Percentiles rank a stretch among this genome's conserved stretches.
Conservation (phyloP, 768 basidiomycete genomes). For the Coprinopsis sp. region DNA sequence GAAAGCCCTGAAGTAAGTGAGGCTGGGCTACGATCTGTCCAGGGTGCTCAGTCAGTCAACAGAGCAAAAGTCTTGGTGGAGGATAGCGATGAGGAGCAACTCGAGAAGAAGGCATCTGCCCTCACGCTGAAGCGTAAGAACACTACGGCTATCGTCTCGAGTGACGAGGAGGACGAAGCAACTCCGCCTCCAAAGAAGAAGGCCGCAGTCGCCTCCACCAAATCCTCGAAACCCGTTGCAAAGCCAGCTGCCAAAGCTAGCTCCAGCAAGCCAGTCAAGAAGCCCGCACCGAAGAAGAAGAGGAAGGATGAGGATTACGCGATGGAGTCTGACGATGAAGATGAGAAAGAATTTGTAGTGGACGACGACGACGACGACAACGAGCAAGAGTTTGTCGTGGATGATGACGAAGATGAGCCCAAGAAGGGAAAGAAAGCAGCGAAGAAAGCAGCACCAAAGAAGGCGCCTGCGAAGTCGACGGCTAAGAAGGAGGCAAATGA, state of each 20-base stretch:
- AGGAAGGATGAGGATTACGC: slow-evolving; percentile 17
- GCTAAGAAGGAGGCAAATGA: slow-evolving; percentile 10
- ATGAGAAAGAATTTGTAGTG: slow-evolving; percentile 5
- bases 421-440: slow-evolving; percentile 4
- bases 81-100: slow-evolving; percentile 29
- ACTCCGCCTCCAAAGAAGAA: slow-evolving; percentile 40
- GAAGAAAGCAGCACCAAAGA: slow-evolving; percentile 19
- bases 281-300: slow-evolving; percentile 6
- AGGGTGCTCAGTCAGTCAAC: not conserved
- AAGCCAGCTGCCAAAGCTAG: slow-evolving; percentile 21
- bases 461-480: slow-evolving; percentile 15
- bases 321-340: slow-evolving; percentile 17
- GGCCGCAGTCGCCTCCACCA: slow-evolving; percentile 21
- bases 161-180: slow-evolving; percentile 37
- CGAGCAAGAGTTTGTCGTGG: slow-evolving; percentile 14
- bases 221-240: slow-evolving; percentile 13
- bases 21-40: too few relatives aligned
- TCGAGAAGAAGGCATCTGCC: slow-evolving; percentile 14
- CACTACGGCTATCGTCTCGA: slow-evolving; percentile 23
- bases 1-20: not conserved
- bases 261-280: slow-evolving; percentile 13
- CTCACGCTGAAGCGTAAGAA: slow-evolving; percentile 11
- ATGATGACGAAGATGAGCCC: slow-evolving; percentile 20
- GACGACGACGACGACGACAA: not conserved
- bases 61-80: slow-evolving; percentile 13